These are phyloP conservation scores for Strigomonas oncopelti DNA, from an alignment of 208 protist species.

Conservation along the genomic window DNA sequence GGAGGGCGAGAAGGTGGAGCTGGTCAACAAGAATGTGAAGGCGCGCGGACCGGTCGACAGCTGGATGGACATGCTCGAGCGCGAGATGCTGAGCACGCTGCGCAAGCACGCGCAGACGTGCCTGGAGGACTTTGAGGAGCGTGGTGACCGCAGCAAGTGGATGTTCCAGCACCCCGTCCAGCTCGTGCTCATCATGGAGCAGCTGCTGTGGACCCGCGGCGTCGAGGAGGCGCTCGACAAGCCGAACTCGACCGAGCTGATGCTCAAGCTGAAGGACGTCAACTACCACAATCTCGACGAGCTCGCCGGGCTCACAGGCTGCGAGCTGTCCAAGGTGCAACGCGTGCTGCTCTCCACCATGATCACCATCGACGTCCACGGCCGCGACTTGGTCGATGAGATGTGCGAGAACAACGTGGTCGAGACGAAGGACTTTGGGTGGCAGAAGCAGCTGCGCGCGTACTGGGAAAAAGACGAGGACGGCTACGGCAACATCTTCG, in stretches of 20 bases:
- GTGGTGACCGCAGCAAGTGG: conserved; percentile 81
- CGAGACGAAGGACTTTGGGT: conserved; percentile 91
- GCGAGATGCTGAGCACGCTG: conserved; percentile 91
- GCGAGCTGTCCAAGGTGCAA: conserved; percentile 87
- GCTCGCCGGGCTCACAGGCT: conserved; percentile 87
- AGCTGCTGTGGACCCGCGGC: conserved; percentile 92
- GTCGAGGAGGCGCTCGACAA: conserved; percentile 90
- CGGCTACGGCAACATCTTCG: conserved; percentile 91
- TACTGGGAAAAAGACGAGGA: conserved; percentile 95
- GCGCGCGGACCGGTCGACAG: conserved; percentile 92
- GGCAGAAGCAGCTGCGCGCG: conserved; percentile 96
- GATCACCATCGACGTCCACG: conserved; percentile 98
- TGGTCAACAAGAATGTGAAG: conserved; percentile 92
- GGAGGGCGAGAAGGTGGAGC: conserved; percentile 88
- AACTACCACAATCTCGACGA: conserved; percentile 87
- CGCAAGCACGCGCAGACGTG: conserved; percentile 82
- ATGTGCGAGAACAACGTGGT: conserved; percentile 90
- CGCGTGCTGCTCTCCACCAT: conserved; percentile 93
- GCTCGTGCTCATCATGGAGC: conserved; percentile 91
- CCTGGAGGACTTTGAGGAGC: conserved; percentile 84
- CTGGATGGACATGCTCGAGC: conserved; percentile 95
- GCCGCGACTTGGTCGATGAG: conserved; percentile 92
- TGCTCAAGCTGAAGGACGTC: conserved; percentile 71
- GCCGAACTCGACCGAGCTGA: conserved; percentile 56
- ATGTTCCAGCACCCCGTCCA: conserved; percentile 92